phyloP scores from a whole-genome alignment of 179 eudicot species.

The Heliamphora pulchella region DNA sequence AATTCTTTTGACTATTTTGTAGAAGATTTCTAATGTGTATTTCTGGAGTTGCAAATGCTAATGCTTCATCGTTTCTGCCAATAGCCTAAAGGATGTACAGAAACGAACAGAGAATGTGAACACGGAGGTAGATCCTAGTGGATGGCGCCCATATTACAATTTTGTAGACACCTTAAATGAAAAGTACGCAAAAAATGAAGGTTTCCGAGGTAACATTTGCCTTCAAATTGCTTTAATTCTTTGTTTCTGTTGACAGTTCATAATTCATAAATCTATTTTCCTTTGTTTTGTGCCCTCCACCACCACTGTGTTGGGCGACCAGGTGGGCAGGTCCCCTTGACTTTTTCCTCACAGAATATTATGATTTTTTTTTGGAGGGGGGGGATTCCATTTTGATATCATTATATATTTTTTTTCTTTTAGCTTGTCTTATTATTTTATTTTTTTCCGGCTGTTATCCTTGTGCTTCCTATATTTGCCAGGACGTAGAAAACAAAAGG shows the following conservation, averaged over 20 bases:
- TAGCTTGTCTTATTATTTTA: too few relatives aligned
- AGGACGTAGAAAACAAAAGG: too few relatives aligned
- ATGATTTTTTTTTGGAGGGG: too few relatives aligned
- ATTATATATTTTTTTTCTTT: too few relatives aligned
- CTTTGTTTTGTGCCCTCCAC: too few relatives aligned
- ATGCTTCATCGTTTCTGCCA: constrained; percentile 17
- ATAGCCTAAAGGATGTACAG: constrained; percentile 62
- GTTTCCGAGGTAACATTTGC: constrained; percentile 47
- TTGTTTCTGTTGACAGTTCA: neutral
- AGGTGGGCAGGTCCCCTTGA: too few relatives aligned
- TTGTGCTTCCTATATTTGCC: too few relatives aligned
- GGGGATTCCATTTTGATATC: too few relatives aligned
- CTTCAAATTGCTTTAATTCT: neutral
- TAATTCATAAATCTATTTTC: neutral
- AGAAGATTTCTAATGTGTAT: neutral
- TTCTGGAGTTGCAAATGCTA: neutral
- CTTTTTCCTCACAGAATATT: too few relatives aligned
- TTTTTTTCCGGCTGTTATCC: too few relatives aligned
- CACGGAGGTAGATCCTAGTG: constrained; percentile 87
- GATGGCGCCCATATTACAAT: constrained; percentile 75
- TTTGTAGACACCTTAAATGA: constrained; percentile 65
- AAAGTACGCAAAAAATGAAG: constrained; percentile 76
- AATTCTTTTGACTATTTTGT: neutral
- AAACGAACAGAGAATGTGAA: constrained; percentile 54
- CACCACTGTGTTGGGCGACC: too few relatives aligned